phyloP scores from a whole-genome alignment of 306 rosid genomes.

The Vigna unguiculata region DNA sequence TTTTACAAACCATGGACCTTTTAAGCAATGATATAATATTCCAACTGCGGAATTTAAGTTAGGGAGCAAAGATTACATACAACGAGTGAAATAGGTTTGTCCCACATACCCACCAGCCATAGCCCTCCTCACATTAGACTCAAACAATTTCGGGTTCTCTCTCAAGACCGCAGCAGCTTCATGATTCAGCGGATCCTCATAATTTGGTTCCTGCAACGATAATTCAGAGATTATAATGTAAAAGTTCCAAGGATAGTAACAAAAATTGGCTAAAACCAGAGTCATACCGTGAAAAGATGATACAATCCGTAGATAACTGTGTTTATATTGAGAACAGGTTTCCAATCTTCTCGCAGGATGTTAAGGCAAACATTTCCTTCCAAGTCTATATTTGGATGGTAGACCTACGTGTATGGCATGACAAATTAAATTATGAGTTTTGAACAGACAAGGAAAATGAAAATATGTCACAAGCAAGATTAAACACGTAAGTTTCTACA shows the following conservation, averaged over 20 bases:
- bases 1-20: constrained; percentile 59
- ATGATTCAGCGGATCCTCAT: constrained; percentile 92
- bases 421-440: constrained; percentile 9
- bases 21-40: constrained; percentile 45
- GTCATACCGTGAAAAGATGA: constrained; percentile 84
- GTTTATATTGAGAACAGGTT: constrained; percentile 90
- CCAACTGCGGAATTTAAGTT: constrained; percentile 38
- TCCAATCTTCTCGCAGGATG: constrained; percentile 96
- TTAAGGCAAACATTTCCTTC: constrained; percentile 96
- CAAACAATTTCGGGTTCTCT: constrained; percentile 77
- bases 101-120: constrained; percentile 95
- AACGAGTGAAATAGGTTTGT: constrained; percentile 72
- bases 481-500: background rate
- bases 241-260: background rate
- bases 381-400: constrained; percentile 96
- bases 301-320: constrained; percentile 81
- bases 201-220: constrained; percentile 75
- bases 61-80: constrained; percentile 56
- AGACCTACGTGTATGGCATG: constrained; percentile 59
- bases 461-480: background rate
- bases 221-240: background rate
- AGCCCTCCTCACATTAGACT: constrained; percentile 83
- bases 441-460: constrained; percentile 5
- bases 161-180: constrained; percentile 90
- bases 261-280: background rate